Conservation (phyloP, 768 basidiomycete species). For the Baorangia bicolor region DNA sequence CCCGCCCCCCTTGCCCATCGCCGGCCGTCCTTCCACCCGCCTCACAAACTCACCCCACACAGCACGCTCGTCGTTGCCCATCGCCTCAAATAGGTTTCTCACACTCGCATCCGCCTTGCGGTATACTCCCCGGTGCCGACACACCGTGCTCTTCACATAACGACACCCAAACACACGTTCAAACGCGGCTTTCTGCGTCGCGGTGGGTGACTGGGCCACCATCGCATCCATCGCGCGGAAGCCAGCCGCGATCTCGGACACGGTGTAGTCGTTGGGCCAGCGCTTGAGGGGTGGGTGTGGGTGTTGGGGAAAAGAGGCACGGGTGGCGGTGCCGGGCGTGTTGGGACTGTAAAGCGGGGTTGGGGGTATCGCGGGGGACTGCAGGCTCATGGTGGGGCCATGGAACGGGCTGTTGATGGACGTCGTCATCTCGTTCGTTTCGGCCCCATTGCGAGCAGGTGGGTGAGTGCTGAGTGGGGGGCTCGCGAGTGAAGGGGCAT, state of each 20-base stretch:
- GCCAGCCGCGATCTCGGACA: constrained; percentile 60
- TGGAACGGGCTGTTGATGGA: constrained; percentile 19
- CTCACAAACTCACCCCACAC: constrained; percentile 72
- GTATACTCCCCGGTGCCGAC: constrained; percentile 70
- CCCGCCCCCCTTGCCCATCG: constrained; percentile 29
- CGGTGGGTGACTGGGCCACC: constrained; percentile 35
- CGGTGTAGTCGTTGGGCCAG: constrained; percentile 77
- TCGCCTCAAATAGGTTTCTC: constrained; percentile 49
- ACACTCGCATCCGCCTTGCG: constrained; percentile 50
- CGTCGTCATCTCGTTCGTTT: constrained; percentile 17
- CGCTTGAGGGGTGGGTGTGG: constrained; percentile 66
- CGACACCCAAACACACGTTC: constrained; percentile 69
- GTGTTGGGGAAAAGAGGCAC: constrained; percentile 45
- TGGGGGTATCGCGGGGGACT: constrained; percentile 18
- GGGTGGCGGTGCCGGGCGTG: constrained; percentile 23
- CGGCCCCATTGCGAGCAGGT: constrained; percentile 9
- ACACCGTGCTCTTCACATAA: constrained; percentile 74
- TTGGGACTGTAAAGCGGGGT: constrained; percentile 24
- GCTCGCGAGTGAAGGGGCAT: constrained; percentile 20
- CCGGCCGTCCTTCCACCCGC: constrained; percentile 52
- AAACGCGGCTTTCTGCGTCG: constrained; percentile 66
- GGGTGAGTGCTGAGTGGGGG: constrained; percentile 16
- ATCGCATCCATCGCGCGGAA: constrained; percentile 52
- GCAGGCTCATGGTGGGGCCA: constrained; percentile 9
- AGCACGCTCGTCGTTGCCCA: constrained; percentile 55